phyloP scores from a whole-genome alignment of 768 basidiomycete species.

The Suillus clintonianus region DNA sequence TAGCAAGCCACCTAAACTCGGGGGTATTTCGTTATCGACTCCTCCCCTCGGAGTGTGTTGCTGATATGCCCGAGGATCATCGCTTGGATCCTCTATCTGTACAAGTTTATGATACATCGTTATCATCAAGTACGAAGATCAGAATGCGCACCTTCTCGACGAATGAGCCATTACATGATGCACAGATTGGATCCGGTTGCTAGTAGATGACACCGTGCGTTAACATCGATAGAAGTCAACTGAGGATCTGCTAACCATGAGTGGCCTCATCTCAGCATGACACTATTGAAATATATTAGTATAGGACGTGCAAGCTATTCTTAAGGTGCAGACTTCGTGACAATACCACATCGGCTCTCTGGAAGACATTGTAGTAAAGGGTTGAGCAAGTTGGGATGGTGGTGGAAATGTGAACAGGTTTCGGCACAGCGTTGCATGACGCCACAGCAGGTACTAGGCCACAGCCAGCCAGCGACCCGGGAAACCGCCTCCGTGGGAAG shows the following conservation, averaged over 20 bases:
- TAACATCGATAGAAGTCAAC: constrained; percentile 7
- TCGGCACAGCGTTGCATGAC: background rate
- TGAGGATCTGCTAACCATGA: constrained; percentile 53
- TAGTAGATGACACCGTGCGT: constrained; percentile 26
- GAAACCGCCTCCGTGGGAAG: background rate
- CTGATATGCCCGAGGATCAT: constrained; percentile 76
- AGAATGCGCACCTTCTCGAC: constrained; percentile 65
- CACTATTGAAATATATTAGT: constrained; percentile 51
- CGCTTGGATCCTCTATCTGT: constrained; percentile 73
- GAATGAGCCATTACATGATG: constrained; percentile 79
- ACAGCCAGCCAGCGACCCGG: background rate
- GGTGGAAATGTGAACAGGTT: constrained; percentile 3
- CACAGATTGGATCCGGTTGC: constrained; percentile 82
- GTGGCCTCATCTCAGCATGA: constrained; percentile 82
- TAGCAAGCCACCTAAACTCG: background rate
- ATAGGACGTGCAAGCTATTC: background rate
- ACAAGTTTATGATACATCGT: constrained; percentile 7
- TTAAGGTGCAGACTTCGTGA: constrained; percentile 52
- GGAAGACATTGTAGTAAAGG: constrained; percentile 53
- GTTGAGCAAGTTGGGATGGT: constrained; percentile 1
- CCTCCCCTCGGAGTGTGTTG: constrained; percentile 32
- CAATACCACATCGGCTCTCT: constrained; percentile 81
- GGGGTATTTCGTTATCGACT: constrained; percentile 30
- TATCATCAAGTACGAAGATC: background rate
- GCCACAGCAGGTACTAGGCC: background rate